Percentiles rank a stretch among this genome's conserved stretches.
Conservation (phyloP, 257 asterid genomes). For the Ehretia macrophylla region DNA sequence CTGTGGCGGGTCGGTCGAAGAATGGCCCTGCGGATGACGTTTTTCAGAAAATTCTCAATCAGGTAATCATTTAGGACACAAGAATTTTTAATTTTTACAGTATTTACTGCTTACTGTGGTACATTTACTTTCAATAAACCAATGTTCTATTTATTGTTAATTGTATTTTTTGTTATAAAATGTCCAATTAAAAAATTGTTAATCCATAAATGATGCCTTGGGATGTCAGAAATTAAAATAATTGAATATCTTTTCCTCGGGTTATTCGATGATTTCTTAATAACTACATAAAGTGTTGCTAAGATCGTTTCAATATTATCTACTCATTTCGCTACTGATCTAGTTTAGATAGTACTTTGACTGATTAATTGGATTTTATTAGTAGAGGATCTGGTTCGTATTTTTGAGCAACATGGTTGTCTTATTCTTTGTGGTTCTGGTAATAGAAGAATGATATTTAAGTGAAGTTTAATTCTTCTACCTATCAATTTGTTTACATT, state of each 20-base stretch:
- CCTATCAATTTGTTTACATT: no score
- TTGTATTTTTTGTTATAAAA: no score
- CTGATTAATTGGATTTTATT: constrained; percentile 1
- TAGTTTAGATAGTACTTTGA: background rate
- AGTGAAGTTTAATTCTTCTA: no score
- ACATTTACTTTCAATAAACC: no score
- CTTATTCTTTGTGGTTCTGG: background rate
- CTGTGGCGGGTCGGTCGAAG: constrained; percentile 23
- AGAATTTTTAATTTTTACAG: background rate
- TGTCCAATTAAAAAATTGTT: no score
- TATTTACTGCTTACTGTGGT: background rate
- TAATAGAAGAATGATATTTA: no score
- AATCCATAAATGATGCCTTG: no score
- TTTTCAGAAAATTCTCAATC: constrained; percentile 60
- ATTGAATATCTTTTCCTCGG: background rate
- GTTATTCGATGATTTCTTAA: no score
- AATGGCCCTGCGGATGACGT: constrained; percentile 49
- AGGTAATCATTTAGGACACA: constrained; percentile 32
- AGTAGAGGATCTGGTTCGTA: constrained; percentile 2
- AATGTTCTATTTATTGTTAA: background rate
- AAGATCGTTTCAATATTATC: no score
- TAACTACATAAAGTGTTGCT: no score
- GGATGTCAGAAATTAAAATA: no score
- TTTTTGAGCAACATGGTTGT: background rate
- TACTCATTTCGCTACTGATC: background rate